Percentiles rank a stretch among this genome's conserved stretches.
Evolutionary conservation across 1,139 yeast genomes (phyloP).

Genomic region (Candida gigantensis): DNA sequence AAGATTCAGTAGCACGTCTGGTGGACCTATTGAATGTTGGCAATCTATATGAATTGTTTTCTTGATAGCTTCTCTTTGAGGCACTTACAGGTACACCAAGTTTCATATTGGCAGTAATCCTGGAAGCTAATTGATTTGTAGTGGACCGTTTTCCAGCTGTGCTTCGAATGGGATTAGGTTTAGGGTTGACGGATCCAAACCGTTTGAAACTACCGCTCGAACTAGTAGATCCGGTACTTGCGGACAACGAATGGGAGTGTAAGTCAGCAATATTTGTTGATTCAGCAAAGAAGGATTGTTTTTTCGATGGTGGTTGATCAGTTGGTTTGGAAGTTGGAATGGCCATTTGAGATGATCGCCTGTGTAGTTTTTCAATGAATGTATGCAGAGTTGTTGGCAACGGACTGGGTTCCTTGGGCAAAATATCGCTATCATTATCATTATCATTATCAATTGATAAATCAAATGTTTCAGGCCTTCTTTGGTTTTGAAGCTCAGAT

Average conservation of each 20-base stretch:
- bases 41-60: conserved; percentile 9
- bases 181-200: background rate
- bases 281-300: conserved; percentile 17
- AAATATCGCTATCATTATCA: conserved; percentile 1
- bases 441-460: conserved; percentile 5
- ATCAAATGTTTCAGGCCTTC: conserved; percentile 12
- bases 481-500: conserved; percentile 7
- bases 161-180: background rate
- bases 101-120: conserved; percentile 18
- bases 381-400: conserved; percentile 12
- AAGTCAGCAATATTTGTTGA: conserved; percentile 16
- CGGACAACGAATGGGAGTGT: conserved; percentile 3
- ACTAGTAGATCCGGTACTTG: conserved; percentile 8
- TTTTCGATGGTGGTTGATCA: background rate
- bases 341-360: conserved; percentile 16
- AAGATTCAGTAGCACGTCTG: conserved; percentile 9
- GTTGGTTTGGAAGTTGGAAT: conserved; percentile 3
- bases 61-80: conserved; percentile 1
- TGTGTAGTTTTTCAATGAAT: conserved; percentile 20
- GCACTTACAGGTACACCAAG: conserved; percentile 11
- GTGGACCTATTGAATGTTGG: conserved; percentile 12
- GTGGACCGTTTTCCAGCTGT: conserved; percentile 9
- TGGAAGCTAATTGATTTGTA: conserved; percentile 16
- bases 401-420: conserved; percentile 1
- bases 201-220: conserved; percentile 8